phyloP scores from a whole-genome alignment of 2,329 filamentous ascomycete genomes.

The Lachnellula hyalina region DNA sequence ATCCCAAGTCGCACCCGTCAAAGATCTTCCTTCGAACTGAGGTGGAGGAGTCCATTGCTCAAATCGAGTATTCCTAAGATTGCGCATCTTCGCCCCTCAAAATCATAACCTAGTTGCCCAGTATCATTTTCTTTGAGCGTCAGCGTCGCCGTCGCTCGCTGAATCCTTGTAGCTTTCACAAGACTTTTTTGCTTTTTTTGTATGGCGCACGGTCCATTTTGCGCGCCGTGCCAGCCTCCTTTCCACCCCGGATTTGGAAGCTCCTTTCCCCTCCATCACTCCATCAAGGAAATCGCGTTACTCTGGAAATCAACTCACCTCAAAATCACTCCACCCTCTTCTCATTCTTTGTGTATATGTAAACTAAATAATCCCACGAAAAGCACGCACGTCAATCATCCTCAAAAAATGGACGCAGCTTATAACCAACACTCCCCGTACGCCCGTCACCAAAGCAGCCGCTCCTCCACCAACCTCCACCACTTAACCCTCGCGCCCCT shows the following conservation, averaged over 20 bases:
- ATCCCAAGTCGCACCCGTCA: slow-evolving; percentile 85
- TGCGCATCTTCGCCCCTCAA: slow-evolving; percentile 60
- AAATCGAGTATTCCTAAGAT: slow-evolving; percentile 74
- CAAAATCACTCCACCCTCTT: neutral
- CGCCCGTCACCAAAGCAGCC: slow-evolving; percentile 48
- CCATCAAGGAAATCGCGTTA: neutral
- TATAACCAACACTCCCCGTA: slow-evolving; percentile 56
- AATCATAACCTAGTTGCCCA: too few species aligned
- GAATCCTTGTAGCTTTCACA: neutral
- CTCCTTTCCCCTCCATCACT: neutral
- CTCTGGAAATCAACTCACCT: neutral
- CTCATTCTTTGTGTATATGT: neutral
- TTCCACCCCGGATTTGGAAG: neutral
- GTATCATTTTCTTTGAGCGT: too few species aligned
- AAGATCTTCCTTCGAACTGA: slow-evolving; percentile 43
- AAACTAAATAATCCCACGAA: too few species aligned
- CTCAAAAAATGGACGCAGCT: slow-evolving; percentile 49
- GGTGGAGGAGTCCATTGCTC: slow-evolving; percentile 56
- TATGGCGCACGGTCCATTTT: neutral
- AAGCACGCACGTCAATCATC: neutral
- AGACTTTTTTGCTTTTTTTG: neutral
- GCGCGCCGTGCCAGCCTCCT: neutral
- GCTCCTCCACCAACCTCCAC: slow-evolving; percentile 53
- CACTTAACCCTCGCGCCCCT: slow-evolving; percentile 60
- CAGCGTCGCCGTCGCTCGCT: neutral